Base-by-base conservation (phyloP, 306 rosid species). In the Pyrus communis region DNA sequence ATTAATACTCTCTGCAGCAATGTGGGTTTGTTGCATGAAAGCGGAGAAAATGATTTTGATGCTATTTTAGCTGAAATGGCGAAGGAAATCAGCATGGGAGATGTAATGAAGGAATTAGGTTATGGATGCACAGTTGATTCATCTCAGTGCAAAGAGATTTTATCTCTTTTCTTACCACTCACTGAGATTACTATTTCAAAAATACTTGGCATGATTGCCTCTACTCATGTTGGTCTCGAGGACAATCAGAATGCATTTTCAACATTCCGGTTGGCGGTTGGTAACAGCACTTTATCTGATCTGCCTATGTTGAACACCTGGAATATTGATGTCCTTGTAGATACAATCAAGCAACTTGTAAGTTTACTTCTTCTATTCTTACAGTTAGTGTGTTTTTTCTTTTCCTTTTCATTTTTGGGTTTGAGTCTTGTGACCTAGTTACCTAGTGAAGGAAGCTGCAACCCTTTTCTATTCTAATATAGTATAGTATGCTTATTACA, bases 1-100 rank as follows among this genome's bases (percentile, higher is more conserved):
- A 65, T 76, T 57, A 69, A 69, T 15, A 68, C 4, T 69, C 67
- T 45, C 19, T 75, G 59, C 87, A 96, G 98, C 91, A 84, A 93
- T 82, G 79, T 85, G 86, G 89, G 88, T 81, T 72, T 89, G 80
- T 84, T 88, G 76, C 86, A 87, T 62, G 96, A 81, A 54, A 59
- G 69, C 19, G 89, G 74, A 54, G 98, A 91, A 69, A 87, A 91
- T 82, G 98, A 96, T 80, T 96, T 96, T 73, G 97, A 93, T 87
- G 85, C 96, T 62, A 91, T 96, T 80, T 91, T 96, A 85, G 96
- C 94, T 15, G 99, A 96, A 89, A 96, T 93, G 86, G 97, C 89
- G 79, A 96, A 84, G 86, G 99, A 96, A 90, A 88, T 89, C 97
- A 86, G 89, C 87, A 88, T 96, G 93, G 98, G 96, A 58, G 99